These are phyloP conservation scores for Acidomyces sp. DNA, from an alignment of 495 filamentous ascomycete genomes.

Conservation along the genomic window DNA sequence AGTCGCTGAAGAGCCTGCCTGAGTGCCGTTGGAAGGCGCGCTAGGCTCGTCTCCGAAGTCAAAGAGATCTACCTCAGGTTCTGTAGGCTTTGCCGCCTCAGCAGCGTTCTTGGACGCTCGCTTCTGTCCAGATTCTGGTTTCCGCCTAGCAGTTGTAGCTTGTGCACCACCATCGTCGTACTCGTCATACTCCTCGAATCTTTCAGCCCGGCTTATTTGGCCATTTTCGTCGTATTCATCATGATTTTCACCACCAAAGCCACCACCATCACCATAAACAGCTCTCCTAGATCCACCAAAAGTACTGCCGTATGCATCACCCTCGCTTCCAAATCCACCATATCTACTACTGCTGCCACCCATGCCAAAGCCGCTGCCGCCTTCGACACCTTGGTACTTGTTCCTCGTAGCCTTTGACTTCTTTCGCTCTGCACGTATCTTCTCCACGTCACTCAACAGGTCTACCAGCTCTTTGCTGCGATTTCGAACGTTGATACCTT, in stretches of 20 bases:
- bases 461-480: conserved; percentile 91
- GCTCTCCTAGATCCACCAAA: conserved; percentile 51
- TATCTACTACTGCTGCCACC: conserved; percentile 43
- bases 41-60: conserved; percentile 60
- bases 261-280: conserved; percentile 87
- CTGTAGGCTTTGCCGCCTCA: conserved; percentile 63
- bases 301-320: conserved; percentile 50
- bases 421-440: conserved; percentile 84
- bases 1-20: neutral
- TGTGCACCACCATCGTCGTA: conserved; percentile 61
- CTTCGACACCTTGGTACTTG: conserved; percentile 90
- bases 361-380: conserved; percentile 44
- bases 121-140: conserved; percentile 33
- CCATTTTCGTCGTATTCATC: conserved; percentile 43
- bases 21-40: conserved; percentile 10
- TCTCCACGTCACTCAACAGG: conserved; percentile 82
- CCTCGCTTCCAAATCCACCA: conserved; percentile 76
- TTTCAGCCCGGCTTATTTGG: conserved; percentile 42
- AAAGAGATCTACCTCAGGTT: conserved; percentile 77
- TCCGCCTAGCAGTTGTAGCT: conserved; percentile 35
- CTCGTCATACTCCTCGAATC: conserved; percentile 95
- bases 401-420: conserved; percentile 79
- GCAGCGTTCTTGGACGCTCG: conserved; percentile 33
- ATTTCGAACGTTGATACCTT: conserved; percentile 95
- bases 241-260: conserved; percentile 57